phyloP scores from a whole-genome alignment of 169 alveolate genomes.

The Haemoproteus tartakovskyi region DNA sequence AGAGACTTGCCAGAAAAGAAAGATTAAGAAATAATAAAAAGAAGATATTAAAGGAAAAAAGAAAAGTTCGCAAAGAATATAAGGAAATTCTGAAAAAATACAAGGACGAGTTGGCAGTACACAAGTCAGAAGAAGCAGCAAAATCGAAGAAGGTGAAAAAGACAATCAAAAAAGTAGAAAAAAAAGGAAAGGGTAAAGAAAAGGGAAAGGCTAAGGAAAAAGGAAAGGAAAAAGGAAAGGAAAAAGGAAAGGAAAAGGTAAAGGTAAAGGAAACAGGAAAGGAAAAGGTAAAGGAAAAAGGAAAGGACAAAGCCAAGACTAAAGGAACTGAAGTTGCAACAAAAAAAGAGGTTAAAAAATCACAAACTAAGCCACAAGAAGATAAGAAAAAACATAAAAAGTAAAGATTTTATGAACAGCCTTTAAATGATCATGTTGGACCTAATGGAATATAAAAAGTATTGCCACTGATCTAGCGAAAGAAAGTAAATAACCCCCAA shows the following conservation, averaged over 20 bases:
- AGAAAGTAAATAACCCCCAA: too few relatives aligned
- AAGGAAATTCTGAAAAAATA: conserved; percentile 72
- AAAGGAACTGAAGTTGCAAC: background rate
- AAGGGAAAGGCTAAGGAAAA: conserved; percentile 9
- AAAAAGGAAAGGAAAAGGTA: background rate
- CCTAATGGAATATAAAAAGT: too few relatives aligned
- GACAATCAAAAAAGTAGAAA: conserved; percentile 4
- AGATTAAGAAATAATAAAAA: conserved; percentile 71
- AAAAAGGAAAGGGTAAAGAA: conserved; percentile 3
- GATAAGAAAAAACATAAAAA: too few relatives aligned
- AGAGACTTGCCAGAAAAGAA: conserved; percentile 96
- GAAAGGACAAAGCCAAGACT: background rate
- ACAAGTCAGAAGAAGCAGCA: conserved; percentile 8
- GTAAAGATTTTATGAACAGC: too few relatives aligned
- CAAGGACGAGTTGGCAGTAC: conserved; percentile 18
- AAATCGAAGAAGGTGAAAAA: conserved; percentile 53
- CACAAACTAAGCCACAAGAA: background rate
- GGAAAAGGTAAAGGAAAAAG: background rate
- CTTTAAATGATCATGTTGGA: too few relatives aligned
- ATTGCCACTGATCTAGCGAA: too few relatives aligned
- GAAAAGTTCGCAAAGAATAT: conserved; percentile 76
- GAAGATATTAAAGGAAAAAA: conserved; percentile 75
- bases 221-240: background rate
- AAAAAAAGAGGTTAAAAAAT: background rate
- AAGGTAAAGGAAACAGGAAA: background rate